phyloP scores from a whole-genome alignment of 139 green algal species.

The Pleodorina starrii region DNA sequence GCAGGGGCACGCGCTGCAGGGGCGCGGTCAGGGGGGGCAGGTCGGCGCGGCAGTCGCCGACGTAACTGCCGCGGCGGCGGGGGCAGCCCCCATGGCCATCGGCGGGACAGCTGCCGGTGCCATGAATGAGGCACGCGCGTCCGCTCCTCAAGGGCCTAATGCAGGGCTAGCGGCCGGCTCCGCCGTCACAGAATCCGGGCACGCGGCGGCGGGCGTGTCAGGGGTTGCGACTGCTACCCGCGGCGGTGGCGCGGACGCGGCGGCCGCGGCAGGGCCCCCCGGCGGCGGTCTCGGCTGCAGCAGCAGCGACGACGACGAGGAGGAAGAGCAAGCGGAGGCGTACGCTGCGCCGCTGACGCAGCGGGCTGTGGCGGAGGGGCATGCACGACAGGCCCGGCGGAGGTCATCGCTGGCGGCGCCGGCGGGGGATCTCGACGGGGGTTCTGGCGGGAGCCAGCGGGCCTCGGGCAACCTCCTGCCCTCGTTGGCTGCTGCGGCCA shows the following conservation, averaged over 20 bases:
- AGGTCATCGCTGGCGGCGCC: neutral
- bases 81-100: neutral
- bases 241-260: too few species aligned
- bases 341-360: conserved; percentile 11
- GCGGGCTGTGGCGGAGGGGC: neutral
- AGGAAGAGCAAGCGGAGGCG: neutral
- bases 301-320: conserved; percentile 33
- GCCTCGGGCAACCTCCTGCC: neutral
- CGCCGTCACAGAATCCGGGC: too few species aligned
- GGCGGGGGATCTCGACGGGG: neutral
- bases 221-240: too few species aligned
- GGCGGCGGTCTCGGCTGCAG: neutral
- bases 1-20: neutral
- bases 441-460: neutral
- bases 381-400: neutral
- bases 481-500: conserved; percentile 1
- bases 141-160: too few species aligned
- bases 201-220: too few species aligned
- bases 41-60: neutral
- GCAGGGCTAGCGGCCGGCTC: too few species aligned
- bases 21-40: neutral
- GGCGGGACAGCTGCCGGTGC: neutral
- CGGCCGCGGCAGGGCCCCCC: too few species aligned
- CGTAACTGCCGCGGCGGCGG: neutral
- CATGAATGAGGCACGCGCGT: too few species aligned